Conservation (phyloP, 306 rosid species). For the Fragaria vesca region DNA sequence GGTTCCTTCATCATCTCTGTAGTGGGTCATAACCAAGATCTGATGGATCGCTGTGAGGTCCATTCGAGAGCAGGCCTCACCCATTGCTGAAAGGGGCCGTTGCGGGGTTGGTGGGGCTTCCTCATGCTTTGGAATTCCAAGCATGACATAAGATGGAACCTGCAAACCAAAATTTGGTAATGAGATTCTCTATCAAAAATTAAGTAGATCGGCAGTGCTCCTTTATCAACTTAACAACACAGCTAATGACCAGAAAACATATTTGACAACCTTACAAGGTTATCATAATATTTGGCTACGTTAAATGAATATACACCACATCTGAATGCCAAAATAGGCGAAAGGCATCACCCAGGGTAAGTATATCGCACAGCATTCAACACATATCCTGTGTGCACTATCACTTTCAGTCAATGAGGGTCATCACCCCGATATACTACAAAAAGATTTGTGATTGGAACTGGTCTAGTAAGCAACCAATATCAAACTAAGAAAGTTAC, state of each 20-base stretch:
- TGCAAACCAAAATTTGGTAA: slow-evolving; percentile 31
- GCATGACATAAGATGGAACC: slow-evolving; percentile 86
- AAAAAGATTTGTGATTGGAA: background rate
- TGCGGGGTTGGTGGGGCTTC: slow-evolving; percentile 89
- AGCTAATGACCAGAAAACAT: background rate
- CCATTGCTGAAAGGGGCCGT: slow-evolving; percentile 95
- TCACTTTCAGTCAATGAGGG: background rate
- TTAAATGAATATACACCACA: background rate
- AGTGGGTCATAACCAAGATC: slow-evolving; percentile 78
- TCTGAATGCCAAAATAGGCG: background rate
- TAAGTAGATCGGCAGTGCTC: background rate
- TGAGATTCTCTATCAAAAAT: slow-evolving; percentile 10
- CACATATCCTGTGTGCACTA: slow-evolving; percentile 2
- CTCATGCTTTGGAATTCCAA: slow-evolving; percentile 80
- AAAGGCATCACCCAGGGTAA: slow-evolving; percentile 5
- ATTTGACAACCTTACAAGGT: background rate
- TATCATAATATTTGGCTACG: background rate
- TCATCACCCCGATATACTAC: background rate
- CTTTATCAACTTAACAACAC: slow-evolving; percentile 20
- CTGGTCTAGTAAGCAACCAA: background rate
- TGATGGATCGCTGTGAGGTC: slow-evolving; percentile 99
- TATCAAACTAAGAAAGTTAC: background rate
- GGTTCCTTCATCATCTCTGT: slow-evolving; percentile 94
- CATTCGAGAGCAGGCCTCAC: slow-evolving; percentile 97
- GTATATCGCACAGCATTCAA: slow-evolving; percentile 8